phyloP scores from a whole-genome alignment of 164 flowering plant species.

The Piper betle region DNA sequence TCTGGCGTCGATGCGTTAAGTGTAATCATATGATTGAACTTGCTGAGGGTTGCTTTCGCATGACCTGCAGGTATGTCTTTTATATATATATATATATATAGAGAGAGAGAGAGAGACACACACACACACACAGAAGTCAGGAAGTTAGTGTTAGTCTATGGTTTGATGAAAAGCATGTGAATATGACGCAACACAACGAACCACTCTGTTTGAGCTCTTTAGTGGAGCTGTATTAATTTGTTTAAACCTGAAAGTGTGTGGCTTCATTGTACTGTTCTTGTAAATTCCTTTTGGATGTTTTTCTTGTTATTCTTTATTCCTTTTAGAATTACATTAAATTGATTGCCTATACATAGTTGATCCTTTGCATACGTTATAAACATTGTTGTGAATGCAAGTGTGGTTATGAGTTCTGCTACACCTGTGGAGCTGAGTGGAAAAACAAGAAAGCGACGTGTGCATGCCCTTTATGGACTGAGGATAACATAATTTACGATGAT shows the following conservation, averaged over 20 bases:
- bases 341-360: not conserved
- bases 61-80: conserved; percentile 58
- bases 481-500: conserved; percentile 14
- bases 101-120: too few relatives aligned
- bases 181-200: too few relatives aligned
- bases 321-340: not conserved
- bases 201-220: too few relatives aligned
- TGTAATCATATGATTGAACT: conserved; percentile 81
- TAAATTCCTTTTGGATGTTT: too few relatives aligned
- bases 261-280: too few relatives aligned
- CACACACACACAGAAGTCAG: not conserved
- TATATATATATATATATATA: too few relatives aligned
- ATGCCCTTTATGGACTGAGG: conserved; percentile 65
- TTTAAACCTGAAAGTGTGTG: too few relatives aligned
- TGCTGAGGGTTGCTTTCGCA: conserved; percentile 71
- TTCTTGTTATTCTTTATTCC: too few relatives aligned
- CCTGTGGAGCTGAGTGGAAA: conserved; percentile 74
- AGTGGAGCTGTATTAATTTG: too few relatives aligned
- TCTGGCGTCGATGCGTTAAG: conserved; percentile 69
- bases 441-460: conserved; percentile 62
- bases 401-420: conserved; percentile 73
- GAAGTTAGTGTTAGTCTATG: not conserved
- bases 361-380: not conserved
- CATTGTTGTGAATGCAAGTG: conserved; percentile 29
- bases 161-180: too few relatives aligned